Evolutionary conservation across 768 basidiomycete species (phyloP).

Genomic region (Xerocomus brunneocitrinus): DNA sequence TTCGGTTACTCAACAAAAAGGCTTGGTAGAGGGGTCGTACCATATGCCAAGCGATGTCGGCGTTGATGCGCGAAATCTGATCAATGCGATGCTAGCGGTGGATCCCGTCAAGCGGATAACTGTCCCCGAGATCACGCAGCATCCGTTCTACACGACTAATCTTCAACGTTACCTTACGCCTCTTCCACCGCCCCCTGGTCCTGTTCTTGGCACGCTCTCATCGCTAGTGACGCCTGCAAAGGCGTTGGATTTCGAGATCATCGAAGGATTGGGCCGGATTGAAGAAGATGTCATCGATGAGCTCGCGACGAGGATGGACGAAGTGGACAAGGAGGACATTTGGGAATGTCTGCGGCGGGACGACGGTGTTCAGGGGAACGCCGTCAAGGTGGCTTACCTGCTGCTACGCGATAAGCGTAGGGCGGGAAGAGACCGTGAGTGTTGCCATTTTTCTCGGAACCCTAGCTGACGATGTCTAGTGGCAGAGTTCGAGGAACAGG

Average conservation of each 20-base stretch:
- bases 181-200: constrained; percentile 72
- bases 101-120: constrained; percentile 96
- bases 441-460: no score
- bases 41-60: constrained; percentile 81
- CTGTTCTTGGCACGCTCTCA: constrained; percentile 69
- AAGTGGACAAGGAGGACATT: constrained; percentile 77
- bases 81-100: constrained; percentile 85
- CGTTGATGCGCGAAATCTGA: constrained; percentile 70
- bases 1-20: neutral
- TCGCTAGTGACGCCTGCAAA: constrained; percentile 67
- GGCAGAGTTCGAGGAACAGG: constrained; percentile 78
- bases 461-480: constrained; percentile 38
- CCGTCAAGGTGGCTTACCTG: constrained; percentile 96
- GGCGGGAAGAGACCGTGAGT: constrained; percentile 79
- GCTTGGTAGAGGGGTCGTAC: constrained; percentile 70
- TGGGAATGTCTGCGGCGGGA: constrained; percentile 82
- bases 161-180: constrained; percentile 84
- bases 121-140: constrained; percentile 82
- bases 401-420: constrained; percentile 84
- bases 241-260: constrained; percentile 72
- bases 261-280: constrained; percentile 88
- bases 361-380: constrained; percentile 83
- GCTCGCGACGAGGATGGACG: constrained; percentile 63
- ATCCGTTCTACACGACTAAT: constrained; percentile 86
- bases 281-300: constrained; percentile 91